phyloP scores from a whole-genome alignment of 1,139 yeast genomes.

The Hemisphaericaspora xylofermentans region DNA sequence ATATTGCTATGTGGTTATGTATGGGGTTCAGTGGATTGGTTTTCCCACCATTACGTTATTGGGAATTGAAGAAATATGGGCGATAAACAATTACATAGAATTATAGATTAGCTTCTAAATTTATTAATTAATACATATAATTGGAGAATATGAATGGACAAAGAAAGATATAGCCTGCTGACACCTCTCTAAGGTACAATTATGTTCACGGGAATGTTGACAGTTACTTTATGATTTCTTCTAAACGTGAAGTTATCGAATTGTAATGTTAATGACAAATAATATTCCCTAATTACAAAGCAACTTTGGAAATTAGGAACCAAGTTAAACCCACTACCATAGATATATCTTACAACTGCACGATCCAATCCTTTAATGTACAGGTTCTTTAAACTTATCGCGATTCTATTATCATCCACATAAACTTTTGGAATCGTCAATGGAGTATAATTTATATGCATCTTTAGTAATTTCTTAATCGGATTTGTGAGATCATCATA shows the following conservation, averaged over 20 bases:
- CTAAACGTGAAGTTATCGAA: slow-evolving; percentile 11
- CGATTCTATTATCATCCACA: slow-evolving; percentile 4
- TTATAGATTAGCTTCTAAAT: background rate
- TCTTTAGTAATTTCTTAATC: slow-evolving; percentile 24
- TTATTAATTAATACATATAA: too few relatives aligned
- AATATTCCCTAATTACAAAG: slow-evolving; percentile 33
- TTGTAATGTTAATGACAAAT: slow-evolving; percentile 26
- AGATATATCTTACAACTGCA: slow-evolving; percentile 5
- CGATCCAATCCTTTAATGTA: slow-evolving; percentile 6
- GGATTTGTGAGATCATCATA: slow-evolving; percentile 17
- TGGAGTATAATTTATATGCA: slow-evolving; percentile 26
- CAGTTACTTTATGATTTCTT: slow-evolving; percentile 4
- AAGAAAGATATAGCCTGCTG: background rate
- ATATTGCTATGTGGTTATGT: slow-evolving; percentile 78
- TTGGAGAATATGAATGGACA: background rate
- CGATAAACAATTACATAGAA: slow-evolving; percentile 21
- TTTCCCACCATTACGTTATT: slow-evolving; percentile 63
- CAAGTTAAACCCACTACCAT: slow-evolving; percentile 22
- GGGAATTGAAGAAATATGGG: slow-evolving; percentile 59
- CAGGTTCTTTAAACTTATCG: slow-evolving; percentile 7
- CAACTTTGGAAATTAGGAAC: slow-evolving; percentile 41
- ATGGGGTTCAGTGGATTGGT: slow-evolving; percentile 68
- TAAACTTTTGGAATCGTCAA: slow-evolving; percentile 17
- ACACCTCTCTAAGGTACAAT: background rate
- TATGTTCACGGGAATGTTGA: slow-evolving; percentile 8